A percentile compares a stretch with the other conserved stretches of the same genome.
phyloP scores from a whole-genome alignment of 2,329 filamentous ascomycete genomes.

The Ampelomyces quisqualis region DNA sequence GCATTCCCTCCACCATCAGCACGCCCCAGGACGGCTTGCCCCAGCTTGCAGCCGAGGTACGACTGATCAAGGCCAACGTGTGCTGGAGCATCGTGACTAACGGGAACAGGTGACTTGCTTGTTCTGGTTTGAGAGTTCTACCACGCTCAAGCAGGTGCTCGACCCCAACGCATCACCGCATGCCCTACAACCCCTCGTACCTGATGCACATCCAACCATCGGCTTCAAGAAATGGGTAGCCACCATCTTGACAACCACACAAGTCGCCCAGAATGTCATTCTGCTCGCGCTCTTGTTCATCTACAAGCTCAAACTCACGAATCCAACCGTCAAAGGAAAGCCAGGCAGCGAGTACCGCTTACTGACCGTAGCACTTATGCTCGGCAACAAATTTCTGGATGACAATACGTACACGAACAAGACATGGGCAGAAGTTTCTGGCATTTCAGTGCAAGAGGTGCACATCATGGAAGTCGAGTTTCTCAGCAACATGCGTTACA shows the following conservation, averaged over 20 bases:
- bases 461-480: slow-evolving; percentile 99
- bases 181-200: slow-evolving; percentile 58
- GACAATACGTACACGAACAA: slow-evolving; percentile 99
- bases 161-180: slow-evolving; percentile 51
- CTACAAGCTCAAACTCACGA: slow-evolving; percentile 86
- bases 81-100: slow-evolving; percentile 10
- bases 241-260: slow-evolving; percentile 85
- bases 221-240: slow-evolving; percentile 94
- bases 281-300: slow-evolving; percentile 88
- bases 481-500: slow-evolving; percentile 96
- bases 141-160: slow-evolving; percentile 75
- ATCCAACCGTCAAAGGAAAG: slow-evolving; percentile 85
- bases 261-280: slow-evolving; percentile 95
- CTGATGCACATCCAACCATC: slow-evolving; percentile 72
- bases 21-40: slow-evolving; percentile 45
- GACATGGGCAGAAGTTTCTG: slow-evolving; percentile 97
- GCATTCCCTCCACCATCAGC: slow-evolving; percentile 39
- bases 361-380: slow-evolving; percentile 92
- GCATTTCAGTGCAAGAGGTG: slow-evolving; percentile 89
- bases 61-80: slow-evolving; percentile 2
- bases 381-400: slow-evolving; percentile 97
- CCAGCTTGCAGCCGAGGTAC: slow-evolving; percentile 46
- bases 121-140: slow-evolving; percentile 93
- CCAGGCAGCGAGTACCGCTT: slow-evolving; percentile 91
- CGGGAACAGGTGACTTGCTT: slow-evolving; percentile 78